These are phyloP conservation scores for Sclerotinia minor DNA, from an alignment of 2,329 filamentous ascomycete genomes.

Conservation along the genomic window DNA sequence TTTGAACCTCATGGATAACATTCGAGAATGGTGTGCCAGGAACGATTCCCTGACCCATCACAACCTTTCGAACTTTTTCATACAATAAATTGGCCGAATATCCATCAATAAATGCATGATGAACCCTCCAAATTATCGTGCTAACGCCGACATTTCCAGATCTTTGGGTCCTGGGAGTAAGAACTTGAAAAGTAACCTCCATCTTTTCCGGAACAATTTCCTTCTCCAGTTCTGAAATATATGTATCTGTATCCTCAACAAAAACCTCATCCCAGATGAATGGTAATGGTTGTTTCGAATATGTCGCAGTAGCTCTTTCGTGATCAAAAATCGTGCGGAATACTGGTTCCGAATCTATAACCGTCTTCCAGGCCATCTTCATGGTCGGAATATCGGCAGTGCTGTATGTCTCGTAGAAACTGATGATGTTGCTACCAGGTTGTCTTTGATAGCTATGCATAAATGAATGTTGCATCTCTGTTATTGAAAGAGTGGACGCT, in stretches of 20 bases:
- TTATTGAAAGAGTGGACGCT: constrained; percentile 21
- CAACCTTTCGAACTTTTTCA: constrained; percentile 16
- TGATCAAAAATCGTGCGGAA: constrained; percentile 31
- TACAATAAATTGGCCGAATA: constrained; percentile 33
- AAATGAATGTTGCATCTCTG: constrained; percentile 37
- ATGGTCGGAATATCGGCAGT: constrained; percentile 29
- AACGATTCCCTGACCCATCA: not conserved
- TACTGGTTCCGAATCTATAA: constrained; percentile 37
- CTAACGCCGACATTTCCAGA: constrained; percentile 1
- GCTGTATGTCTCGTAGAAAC: constrained; percentile 32
- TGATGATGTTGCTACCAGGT: constrained; percentile 35
- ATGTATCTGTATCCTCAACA: constrained; percentile 2
- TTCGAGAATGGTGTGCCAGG: constrained; percentile 3
- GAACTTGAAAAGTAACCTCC: constrained; percentile 10
- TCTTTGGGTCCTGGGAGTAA: constrained; percentile 1
- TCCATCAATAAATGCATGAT: constrained; percentile 43
- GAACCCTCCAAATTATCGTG: constrained; percentile 41
- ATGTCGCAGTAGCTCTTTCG: constrained; percentile 6
- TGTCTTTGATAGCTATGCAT: constrained; percentile 32
- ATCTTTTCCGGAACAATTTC: constrained; percentile 5
- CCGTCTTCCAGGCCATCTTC: constrained; percentile 38
- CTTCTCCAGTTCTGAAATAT: constrained; percentile 8
- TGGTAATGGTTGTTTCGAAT: constrained; percentile 12
- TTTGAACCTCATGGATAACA: constrained; percentile 6
- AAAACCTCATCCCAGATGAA: constrained; percentile 3